These are phyloP conservation scores for Ganoderma multipileum DNA, from an alignment of 1,284 basidiomycete genomes.

Conservation along the genomic window DNA sequence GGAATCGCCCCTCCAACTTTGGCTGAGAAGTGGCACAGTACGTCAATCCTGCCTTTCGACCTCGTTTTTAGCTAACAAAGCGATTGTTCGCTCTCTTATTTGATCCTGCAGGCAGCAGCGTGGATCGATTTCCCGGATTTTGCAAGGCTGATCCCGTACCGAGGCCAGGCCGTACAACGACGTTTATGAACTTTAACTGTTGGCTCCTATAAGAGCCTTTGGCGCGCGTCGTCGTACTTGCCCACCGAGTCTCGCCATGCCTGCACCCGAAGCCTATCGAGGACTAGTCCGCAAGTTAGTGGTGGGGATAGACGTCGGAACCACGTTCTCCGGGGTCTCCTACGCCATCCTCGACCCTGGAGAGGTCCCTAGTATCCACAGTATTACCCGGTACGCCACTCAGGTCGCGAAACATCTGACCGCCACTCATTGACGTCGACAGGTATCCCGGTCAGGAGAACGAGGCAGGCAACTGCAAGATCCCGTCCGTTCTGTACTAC, in stretches of 20 bases:
- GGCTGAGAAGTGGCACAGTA: not conserved
- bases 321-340: slow-evolving; percentile 58
- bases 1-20: not conserved
- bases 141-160: not conserved
- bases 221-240: not conserved
- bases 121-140: not conserved
- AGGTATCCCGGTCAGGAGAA: slow-evolving; percentile 53
- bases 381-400: slow-evolving; percentile 47
- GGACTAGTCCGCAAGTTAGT: slow-evolving; percentile 47
- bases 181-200: not conserved
- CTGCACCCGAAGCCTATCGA: slow-evolving; percentile 20
- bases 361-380: slow-evolving; percentile 51
- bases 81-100: not conserved
- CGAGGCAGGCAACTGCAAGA: slow-evolving; percentile 54
- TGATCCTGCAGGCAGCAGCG: not conserved
- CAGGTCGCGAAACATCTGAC: not conserved
- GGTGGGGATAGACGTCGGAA: slow-evolving; percentile 59
- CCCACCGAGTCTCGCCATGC: slow-evolving; percentile 13
- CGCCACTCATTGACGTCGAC: not conserved
- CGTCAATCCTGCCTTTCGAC: not conserved
- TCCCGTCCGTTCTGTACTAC: slow-evolving; percentile 64
- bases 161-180: not conserved
- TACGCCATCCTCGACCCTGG: slow-evolving; percentile 56
- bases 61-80: not conserved
- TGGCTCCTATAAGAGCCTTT: not conserved